Evolutionary conservation across 768 basidiomycete genomes (phyloP).

Genomic region (Crepidotus variabilis): DNA sequence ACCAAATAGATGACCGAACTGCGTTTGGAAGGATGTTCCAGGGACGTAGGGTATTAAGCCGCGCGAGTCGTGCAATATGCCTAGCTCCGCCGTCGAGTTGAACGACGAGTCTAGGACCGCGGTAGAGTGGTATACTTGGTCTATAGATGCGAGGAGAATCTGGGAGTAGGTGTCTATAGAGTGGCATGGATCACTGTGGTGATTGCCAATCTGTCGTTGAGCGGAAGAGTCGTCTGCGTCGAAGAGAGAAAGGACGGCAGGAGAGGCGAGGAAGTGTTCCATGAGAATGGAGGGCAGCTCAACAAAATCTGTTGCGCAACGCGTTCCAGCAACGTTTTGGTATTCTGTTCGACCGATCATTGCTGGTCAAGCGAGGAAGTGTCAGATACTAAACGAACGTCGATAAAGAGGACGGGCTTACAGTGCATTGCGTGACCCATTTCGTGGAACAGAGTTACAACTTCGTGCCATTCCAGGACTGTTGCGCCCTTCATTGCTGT

Average conservation of each 20-base stretch:
- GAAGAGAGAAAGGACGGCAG: slow-evolving; percentile 78
- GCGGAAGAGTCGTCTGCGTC: slow-evolving; percentile 45
- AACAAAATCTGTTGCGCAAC: slow-evolving; percentile 97
- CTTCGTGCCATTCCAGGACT: slow-evolving; percentile 86
- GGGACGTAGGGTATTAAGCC: slow-evolving; percentile 82
- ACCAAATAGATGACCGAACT: slow-evolving; percentile 92
- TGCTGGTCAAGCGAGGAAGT: slow-evolving; percentile 43
- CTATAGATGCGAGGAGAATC: slow-evolving; percentile 83
- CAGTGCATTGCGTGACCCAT: slow-evolving; percentile 99
- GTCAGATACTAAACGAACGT: neutral
- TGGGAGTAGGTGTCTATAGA: slow-evolving; percentile 89
- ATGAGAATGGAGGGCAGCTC: slow-evolving; percentile 97
- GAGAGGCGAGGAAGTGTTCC: slow-evolving; percentile 94
- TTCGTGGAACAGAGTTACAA: slow-evolving; percentile 94
- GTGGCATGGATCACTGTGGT: slow-evolving; percentile 72
- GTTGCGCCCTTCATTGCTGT: slow-evolving; percentile 60
- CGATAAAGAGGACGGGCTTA: slow-evolving; percentile 38
- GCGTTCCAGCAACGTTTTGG: slow-evolving; percentile 96
- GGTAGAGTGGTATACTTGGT: slow-evolving; percentile 88
- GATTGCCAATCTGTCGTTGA: slow-evolving; percentile 50
- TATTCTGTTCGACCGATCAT: slow-evolving; percentile 98
- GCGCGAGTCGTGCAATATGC: slow-evolving; percentile 56
- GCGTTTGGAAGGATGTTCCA: slow-evolving; percentile 91
- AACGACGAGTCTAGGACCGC: slow-evolving; percentile 51
- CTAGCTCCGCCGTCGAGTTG: slow-evolving; percentile 68